A percentile compares a stretch with the other conserved stretches of the same genome.
These are phyloP conservation scores for Haberlea rhodopensis DNA, from an alignment of 257 asterid genomes.

Conservation along the genomic window DNA sequence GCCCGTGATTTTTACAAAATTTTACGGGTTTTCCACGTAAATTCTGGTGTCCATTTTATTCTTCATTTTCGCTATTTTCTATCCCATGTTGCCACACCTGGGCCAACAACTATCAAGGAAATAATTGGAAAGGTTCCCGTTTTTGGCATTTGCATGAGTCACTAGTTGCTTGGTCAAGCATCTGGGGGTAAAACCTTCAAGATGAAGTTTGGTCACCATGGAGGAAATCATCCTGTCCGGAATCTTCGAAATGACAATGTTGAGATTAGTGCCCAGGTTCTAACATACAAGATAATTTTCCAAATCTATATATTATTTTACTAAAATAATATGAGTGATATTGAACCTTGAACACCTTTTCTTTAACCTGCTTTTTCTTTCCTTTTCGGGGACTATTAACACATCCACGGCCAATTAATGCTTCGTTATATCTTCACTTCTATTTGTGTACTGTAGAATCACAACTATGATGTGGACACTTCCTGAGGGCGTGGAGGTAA, in stretches of 20 bases:
- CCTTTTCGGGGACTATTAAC: background rate
- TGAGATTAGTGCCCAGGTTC: slow-evolving; percentile 94
- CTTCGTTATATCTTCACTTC: slow-evolving; percentile 1
- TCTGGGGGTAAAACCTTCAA: too few species aligned
- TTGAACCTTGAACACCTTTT: slow-evolving; percentile 10
- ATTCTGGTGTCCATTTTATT: too few species aligned
- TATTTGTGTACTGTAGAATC: slow-evolving; percentile 58
- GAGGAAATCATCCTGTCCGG: too few species aligned
- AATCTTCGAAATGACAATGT: slow-evolving; percentile 69
- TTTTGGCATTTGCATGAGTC: too few species aligned
- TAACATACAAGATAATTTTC: slow-evolving; percentile 1
- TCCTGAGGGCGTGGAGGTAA: too few species aligned
- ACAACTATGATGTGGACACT: slow-evolving; percentile 94
- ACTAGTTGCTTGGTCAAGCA: too few species aligned
- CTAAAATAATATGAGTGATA: background rate
- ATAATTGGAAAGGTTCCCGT: too few species aligned
- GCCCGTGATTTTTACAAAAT: too few species aligned
- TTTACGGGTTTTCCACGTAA: too few species aligned
- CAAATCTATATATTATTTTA: background rate
- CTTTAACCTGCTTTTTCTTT: background rate
- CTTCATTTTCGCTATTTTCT: too few species aligned
- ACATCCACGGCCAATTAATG: background rate
- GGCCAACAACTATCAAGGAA: slow-evolving; percentile 89
- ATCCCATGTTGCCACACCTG: slow-evolving; percentile 95
- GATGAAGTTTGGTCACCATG: too few species aligned